Evolutionary conservation across 1,284 basidiomycete species (phyloP).

Genomic region (Rhodotorula sp.): DNA sequence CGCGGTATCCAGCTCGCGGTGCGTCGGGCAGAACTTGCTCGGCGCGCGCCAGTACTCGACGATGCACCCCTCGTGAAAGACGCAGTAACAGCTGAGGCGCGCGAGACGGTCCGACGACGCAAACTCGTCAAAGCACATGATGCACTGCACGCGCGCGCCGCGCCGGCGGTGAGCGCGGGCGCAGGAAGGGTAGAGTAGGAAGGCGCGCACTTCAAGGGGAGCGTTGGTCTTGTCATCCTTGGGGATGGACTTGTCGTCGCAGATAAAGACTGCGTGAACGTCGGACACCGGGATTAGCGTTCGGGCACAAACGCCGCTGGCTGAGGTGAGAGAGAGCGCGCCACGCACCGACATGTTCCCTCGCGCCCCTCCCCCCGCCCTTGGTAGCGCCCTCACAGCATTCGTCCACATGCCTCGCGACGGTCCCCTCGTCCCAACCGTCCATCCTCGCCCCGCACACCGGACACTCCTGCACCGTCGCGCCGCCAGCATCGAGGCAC

Average conservation of each 20-base stretch:
- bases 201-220: conserved; percentile 24
- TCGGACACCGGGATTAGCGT: neutral
- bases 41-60: conserved; percentile 24
- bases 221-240: conserved; percentile 10
- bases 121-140: conserved; percentile 31
- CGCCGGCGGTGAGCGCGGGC: neutral
- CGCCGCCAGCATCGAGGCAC: conserved; percentile 17
- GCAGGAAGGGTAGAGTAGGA: no score
- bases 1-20: conserved; percentile 11
- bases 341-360: conserved; percentile 28
- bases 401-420: conserved; percentile 21
- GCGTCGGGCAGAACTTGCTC: conserved; percentile 19
- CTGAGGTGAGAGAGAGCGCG: no score
- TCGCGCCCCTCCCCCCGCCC: neutral
- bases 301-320: neutral
- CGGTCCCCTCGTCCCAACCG: neutral
- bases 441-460: conserved; percentile 9
- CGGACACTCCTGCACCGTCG: conserved; percentile 12
- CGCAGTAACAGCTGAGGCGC: conserved; percentile 32
- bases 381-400: conserved; percentile 14
- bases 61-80: conserved; percentile 28
- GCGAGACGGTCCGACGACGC: conserved; percentile 6
- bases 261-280: conserved; percentile 13
- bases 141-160: conserved; percentile 8
- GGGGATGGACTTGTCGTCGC: conserved; percentile 22